These are phyloP conservation scores for Tuber melanosporum DNA, from an alignment of 495 filamentous ascomycete species.

Conservation along the genomic window DNA sequence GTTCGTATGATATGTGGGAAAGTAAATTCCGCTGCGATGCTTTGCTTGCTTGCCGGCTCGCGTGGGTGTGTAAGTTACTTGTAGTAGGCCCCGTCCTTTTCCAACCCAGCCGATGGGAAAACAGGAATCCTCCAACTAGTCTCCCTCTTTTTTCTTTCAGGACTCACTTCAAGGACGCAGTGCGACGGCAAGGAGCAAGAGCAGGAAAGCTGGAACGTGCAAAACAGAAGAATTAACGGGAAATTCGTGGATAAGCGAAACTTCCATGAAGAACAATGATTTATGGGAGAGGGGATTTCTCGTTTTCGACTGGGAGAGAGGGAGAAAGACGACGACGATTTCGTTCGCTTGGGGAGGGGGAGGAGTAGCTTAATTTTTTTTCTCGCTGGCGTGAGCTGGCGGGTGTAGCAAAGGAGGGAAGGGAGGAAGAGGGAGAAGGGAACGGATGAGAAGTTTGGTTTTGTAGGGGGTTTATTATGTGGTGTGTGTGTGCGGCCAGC, in stretches of 20 bases:
- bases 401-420: not conserved
- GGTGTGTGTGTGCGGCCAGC: not conserved
- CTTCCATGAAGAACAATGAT: slow-evolving; percentile 31
- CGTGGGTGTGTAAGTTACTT: not conserved
- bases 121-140: not conserved
- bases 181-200: slow-evolving; percentile 28
- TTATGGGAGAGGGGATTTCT: not conserved
- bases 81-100: not conserved
- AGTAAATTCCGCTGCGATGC: not conserved
- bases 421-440: not conserved
- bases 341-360: not conserved
- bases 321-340: not conserved
- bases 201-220: slow-evolving; percentile 24
- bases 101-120: not conserved
- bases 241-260: slow-evolving; percentile 22
- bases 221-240: slow-evolving; percentile 27
- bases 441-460: not conserved
- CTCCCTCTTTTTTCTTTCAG: not conserved
- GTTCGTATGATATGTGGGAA: not conserved
- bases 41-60: not conserved
- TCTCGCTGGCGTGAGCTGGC: not conserved
- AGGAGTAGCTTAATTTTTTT: not conserved
- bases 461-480: not conserved
- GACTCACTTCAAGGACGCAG: slow-evolving; percentile 25
- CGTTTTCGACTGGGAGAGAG: not conserved